Conservation (phyloP, 805 yeast species). For the Candida nemodendra region DNA sequence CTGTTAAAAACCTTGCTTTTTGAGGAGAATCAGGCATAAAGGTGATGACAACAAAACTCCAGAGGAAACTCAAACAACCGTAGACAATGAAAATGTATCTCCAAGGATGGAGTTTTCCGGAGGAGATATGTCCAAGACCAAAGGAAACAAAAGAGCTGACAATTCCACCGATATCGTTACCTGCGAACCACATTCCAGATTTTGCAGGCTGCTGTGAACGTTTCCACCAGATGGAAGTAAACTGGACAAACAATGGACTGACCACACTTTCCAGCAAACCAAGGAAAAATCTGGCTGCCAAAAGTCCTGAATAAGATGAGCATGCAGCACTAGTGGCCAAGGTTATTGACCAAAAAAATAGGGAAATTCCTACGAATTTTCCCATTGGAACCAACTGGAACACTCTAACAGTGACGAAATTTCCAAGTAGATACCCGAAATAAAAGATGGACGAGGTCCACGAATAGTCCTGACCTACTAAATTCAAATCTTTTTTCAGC, state of each 20-base stretch:
- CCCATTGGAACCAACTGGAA: constrained; percentile 60
- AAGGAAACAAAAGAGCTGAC: constrained; percentile 53
- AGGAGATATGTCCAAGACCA: constrained; percentile 42
- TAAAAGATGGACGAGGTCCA: constrained; percentile 38
- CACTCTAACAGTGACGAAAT: constrained; percentile 44
- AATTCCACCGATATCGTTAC: constrained; percentile 46
- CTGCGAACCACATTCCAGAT: constrained; percentile 42
- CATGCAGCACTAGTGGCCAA: constrained; percentile 48
- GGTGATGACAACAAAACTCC: constrained; percentile 29
- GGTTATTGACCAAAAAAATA: constrained; percentile 66
- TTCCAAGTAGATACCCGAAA: constrained; percentile 61
- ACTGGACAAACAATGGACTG: constrained; percentile 55
- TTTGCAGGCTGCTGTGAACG: constrained; percentile 41
- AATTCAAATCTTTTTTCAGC: constrained; percentile 46
- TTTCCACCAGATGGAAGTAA: constrained; percentile 60
- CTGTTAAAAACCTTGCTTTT: constrained; percentile 42
- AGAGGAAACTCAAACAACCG: constrained; percentile 54
- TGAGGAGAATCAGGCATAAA: constrained; percentile 48
- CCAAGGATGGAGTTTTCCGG: constrained; percentile 56
- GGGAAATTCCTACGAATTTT: constrained; percentile 45
- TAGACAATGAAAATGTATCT: constrained; percentile 56
- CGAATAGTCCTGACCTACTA: constrained; percentile 41
- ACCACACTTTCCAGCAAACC: constrained; percentile 54
- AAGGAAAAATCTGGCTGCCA: constrained; percentile 47
- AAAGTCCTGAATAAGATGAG: constrained; percentile 42